These are phyloP conservation scores for Saccharomyces paradoxus DNA, from an alignment of 805 yeast species.

Conservation along the genomic window DNA sequence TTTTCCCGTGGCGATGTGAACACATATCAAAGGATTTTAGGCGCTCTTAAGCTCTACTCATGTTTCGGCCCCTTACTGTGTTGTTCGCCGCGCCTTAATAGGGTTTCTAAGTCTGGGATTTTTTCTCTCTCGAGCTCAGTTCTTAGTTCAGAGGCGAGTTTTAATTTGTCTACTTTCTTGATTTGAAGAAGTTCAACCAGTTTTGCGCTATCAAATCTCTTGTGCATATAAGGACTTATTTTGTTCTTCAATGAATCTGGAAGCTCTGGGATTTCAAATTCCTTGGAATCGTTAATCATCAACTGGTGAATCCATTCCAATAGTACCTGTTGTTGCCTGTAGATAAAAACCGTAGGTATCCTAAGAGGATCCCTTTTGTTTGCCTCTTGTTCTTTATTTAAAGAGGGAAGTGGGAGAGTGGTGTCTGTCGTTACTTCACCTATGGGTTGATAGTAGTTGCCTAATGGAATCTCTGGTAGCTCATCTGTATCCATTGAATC, in stretches of 20 bases:
- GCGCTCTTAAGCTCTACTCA: background rate
- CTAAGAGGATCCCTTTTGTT: constrained; percentile 18
- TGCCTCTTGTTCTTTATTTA: constrained; percentile 7
- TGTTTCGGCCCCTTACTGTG: background rate
- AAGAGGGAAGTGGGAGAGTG: constrained; percentile 19
- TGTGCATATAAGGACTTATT: constrained; percentile 9
- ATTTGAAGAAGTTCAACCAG: background rate
- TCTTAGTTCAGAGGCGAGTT: background rate
- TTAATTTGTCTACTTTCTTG: background rate
- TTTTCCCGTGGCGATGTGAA: background rate
- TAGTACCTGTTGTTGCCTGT: constrained; percentile 22
- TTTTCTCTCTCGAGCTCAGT: constrained; percentile 2
- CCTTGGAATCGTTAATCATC: constrained; percentile 11
- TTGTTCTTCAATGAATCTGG: constrained; percentile 17
- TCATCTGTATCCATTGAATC: constrained; percentile 37
- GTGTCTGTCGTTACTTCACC: constrained; percentile 8
- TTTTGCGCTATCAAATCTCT: background rate
- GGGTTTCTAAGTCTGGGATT: constrained; percentile 8
- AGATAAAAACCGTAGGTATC: constrained; percentile 28
- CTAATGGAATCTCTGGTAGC: constrained; percentile 8
- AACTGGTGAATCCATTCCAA: constrained; percentile 21
- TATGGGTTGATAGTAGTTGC: constrained; percentile 18
- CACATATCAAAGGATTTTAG: background rate
- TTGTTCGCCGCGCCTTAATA: constrained; percentile 3
- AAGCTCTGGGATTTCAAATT: constrained; percentile 23